Evolutionary conservation across 2,329 filamentous ascomycete species (phyloP).

Genomic region (Plenodomus lindquistii): DNA sequence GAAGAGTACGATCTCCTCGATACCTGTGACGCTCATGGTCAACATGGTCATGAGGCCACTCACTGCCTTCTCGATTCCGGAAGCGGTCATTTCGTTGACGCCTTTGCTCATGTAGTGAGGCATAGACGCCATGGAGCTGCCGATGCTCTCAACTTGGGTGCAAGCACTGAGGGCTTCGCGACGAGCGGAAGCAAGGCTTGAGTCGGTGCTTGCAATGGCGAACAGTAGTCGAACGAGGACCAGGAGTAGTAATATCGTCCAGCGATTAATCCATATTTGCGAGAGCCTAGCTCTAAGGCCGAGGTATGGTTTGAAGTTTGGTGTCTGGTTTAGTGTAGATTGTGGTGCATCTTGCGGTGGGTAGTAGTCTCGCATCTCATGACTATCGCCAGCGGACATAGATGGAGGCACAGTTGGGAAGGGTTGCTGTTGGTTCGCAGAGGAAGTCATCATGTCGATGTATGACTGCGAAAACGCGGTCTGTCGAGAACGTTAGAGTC

Average conservation of each 20-base stretch:
- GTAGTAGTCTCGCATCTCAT: conserved; percentile 66
- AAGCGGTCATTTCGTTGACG: conserved; percentile 82
- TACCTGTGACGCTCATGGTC: conserved; percentile 75
- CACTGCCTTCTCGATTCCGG: conserved; percentile 78
- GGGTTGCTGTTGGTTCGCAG: conserved; percentile 58
- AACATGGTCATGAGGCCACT: conserved; percentile 79
- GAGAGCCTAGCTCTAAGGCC: conserved; percentile 87
- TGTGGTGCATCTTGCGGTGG: conserved; percentile 59
- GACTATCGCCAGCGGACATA: conserved; percentile 61
- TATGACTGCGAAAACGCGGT: conserved; percentile 35
- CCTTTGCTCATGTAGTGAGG: conserved; percentile 90
- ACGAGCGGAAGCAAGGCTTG: conserved; percentile 76
- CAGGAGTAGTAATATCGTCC: conserved; percentile 87
- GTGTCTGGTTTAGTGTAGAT: conserved; percentile 64
- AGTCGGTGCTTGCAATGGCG: conserved; percentile 71
- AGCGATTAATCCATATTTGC: conserved; percentile 96
- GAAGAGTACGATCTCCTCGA: conserved; percentile 88
- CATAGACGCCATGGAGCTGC: conserved; percentile 97
- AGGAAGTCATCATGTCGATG: conserved; percentile 50
- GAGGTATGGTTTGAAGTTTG: conserved; percentile 84
- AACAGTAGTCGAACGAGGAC: conserved; percentile 82
- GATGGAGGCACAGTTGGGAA: conserved; percentile 61
- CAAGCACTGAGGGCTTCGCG: conserved; percentile 84
- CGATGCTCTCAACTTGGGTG: conserved; percentile 87
- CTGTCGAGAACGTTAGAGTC: conserved; percentile 38